These are phyloP conservation scores for Fusarium chlamydosporum DNA, from an alignment of 2,329 filamentous ascomycete genomes.

Conservation along the genomic window DNA sequence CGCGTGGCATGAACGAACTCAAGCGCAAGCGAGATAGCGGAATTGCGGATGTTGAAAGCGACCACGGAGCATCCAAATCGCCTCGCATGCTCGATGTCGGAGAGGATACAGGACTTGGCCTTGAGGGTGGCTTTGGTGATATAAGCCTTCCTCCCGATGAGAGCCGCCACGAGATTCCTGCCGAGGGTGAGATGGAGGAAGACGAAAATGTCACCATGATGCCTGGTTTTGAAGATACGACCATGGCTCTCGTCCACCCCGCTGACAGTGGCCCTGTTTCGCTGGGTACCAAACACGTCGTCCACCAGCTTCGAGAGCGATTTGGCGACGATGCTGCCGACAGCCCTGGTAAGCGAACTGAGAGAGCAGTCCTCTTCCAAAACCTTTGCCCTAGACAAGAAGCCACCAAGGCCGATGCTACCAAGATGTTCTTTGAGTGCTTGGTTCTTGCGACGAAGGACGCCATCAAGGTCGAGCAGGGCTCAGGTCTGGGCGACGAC, in stretches of 20 bases:
- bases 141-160: slow-evolving; percentile 70
- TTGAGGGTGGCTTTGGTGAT: slow-evolving; percentile 65
- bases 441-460: slow-evolving; percentile 97
- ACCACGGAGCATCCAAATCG: slow-evolving; percentile 74
- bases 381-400: slow-evolving; percentile 86
- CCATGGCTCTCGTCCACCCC: slow-evolving; percentile 80
- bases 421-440: slow-evolving; percentile 99
- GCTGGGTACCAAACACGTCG: slow-evolving; percentile 92
- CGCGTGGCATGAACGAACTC: slow-evolving; percentile 81
- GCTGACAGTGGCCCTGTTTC: slow-evolving; percentile 89
- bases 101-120: slow-evolving; percentile 71
- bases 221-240: slow-evolving; percentile 84
- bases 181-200: slow-evolving; percentile 64
- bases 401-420: slow-evolving; percentile 90
- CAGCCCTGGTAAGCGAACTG: slow-evolving; percentile 79
- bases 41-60: slow-evolving; percentile 81
- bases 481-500: slow-evolving; percentile 79
- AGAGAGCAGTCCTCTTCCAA: slow-evolving; percentile 86
- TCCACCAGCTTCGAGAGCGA: slow-evolving; percentile 90
- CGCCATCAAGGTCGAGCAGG: slow-evolving; percentile 95
- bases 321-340: slow-evolving; percentile 82
- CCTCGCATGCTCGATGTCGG: slow-evolving; percentile 75
- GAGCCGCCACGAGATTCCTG: slow-evolving; percentile 75
- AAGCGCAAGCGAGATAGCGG: slow-evolving; percentile 96
- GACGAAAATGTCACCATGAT: slow-evolving; percentile 60